These are phyloP conservation scores for Colletotrichum neosansevieriae DNA, from an alignment of 2,329 filamentous ascomycete species.

Conservation along the genomic window DNA sequence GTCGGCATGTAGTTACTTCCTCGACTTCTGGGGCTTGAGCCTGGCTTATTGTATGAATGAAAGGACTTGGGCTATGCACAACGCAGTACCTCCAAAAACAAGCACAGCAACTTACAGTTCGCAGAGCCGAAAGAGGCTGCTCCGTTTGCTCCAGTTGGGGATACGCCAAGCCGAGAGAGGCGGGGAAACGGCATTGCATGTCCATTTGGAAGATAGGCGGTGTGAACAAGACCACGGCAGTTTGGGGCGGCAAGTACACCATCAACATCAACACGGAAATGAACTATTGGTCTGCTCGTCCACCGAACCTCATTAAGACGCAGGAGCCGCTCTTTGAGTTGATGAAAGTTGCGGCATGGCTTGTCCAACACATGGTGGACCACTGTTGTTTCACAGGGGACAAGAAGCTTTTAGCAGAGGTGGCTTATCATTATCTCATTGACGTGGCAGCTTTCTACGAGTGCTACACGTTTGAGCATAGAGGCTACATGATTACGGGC, in stretches of 20 bases:
- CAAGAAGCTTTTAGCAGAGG: slow-evolving; percentile 41
- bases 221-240: slow-evolving; percentile 44
- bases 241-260: slow-evolving; percentile 58
- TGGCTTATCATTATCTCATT: slow-evolving; percentile 48
- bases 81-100: too few relatives aligned
- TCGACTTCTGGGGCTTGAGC: too few relatives aligned
- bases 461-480: slow-evolving; percentile 52
- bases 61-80: too few relatives aligned
- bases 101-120: too few relatives aligned
- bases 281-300: slow-evolving; percentile 55
- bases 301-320: slow-evolving; percentile 51
- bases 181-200: too few relatives aligned
- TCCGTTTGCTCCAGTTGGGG: too few relatives aligned
- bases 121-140: too few relatives aligned
- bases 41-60: too few relatives aligned
- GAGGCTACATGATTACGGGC: slow-evolving; percentile 44
- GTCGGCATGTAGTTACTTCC: too few relatives aligned
- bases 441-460: slow-evolving; percentile 52
- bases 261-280: slow-evolving; percentile 58
- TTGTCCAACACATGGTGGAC: slow-evolving; percentile 54
- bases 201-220: too few relatives aligned
- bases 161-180: too few relatives aligned
- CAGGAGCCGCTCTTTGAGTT: slow-evolving; percentile 55
- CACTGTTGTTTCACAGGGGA: slow-evolving; percentile 52
- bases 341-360: slow-evolving; percentile 52